A percentile compares a stretch with the other conserved stretches of the same genome.
These are phyloP conservation scores for Aspergillus japonicus DNA, from an alignment of 2,329 filamentous ascomycete genomes.

Conservation along the genomic window DNA sequence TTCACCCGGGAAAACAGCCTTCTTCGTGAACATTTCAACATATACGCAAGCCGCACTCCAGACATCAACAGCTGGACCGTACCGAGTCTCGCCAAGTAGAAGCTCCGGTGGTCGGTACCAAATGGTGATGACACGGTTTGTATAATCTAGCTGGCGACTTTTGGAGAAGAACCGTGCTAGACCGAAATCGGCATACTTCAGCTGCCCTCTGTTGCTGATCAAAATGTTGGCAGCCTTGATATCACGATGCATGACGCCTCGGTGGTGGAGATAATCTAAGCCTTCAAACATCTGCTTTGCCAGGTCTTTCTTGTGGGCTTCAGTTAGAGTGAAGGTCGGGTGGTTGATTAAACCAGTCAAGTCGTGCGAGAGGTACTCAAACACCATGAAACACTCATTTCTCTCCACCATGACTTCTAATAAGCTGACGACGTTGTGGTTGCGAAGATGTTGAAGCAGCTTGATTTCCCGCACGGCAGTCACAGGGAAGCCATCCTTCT, in stretches of 20 bases:
- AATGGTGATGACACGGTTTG: constrained; percentile 97
- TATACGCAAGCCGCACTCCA: constrained; percentile 98
- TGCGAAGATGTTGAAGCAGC: constrained; percentile 86
- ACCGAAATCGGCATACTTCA: constrained; percentile 95
- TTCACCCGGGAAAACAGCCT: constrained; percentile 92
- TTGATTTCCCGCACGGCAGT: constrained; percentile 97
- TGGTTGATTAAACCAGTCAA: constrained; percentile 93
- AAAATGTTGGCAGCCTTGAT: constrained; percentile 98
- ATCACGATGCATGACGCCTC: constrained; percentile 92
- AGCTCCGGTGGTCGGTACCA: constrained; percentile 94
- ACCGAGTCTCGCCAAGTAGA: constrained; percentile 85
- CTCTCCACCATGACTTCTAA: constrained; percentile 99
- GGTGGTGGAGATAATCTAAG: constrained; percentile 85
- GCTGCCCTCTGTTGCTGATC: constrained; percentile 80
- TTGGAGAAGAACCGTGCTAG: constrained; percentile 96
- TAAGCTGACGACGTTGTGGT: constrained; percentile 80
- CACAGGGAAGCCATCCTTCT: constrained; percentile 98
- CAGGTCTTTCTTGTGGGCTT: constrained; percentile 87
- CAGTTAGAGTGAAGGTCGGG: constrained; percentile 80
- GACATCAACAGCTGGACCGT: constrained; percentile 85
- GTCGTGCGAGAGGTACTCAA: constrained; percentile 96
- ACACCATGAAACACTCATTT: constrained; percentile 99
- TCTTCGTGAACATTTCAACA: constrained; percentile 90
- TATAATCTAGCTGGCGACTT: constrained; percentile 87
- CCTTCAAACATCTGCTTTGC: constrained; percentile 92